A percentile compares a stretch with the other conserved stretches of the same genome.
Conservation (phyloP, 805 yeast species). For the Isabelozyma rhagii region DNA sequence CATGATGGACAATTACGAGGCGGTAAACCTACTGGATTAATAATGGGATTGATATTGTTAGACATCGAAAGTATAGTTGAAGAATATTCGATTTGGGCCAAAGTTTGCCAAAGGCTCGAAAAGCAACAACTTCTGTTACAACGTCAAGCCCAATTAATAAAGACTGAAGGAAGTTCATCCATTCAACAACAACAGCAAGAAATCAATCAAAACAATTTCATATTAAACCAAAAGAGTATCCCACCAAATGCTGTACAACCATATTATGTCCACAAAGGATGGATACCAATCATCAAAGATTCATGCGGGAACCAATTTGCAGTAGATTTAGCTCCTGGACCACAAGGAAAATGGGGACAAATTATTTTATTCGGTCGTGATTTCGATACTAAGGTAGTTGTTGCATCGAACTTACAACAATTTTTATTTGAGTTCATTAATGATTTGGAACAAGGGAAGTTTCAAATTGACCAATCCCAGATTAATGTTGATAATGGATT, state of each 20-base stretch:
- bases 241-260: slow-evolving; percentile 39
- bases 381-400: slow-evolving; percentile 40
- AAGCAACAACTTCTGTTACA: slow-evolving; percentile 30
- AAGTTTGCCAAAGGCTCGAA: slow-evolving; percentile 39
- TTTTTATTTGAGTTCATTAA: slow-evolving; percentile 34
- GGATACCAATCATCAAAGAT: slow-evolving; percentile 42
- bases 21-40: slow-evolving; percentile 43
- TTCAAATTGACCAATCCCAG: slow-evolving; percentile 34
- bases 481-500: slow-evolving; percentile 31
- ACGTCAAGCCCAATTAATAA: slow-evolving; percentile 21
- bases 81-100: slow-evolving; percentile 40
- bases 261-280: slow-evolving; percentile 32
- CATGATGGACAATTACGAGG: slow-evolving; percentile 47
- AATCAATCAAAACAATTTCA: slow-evolving; percentile 17
- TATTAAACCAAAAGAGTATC: slow-evolving; percentile 32
- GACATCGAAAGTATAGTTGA: slow-evolving; percentile 42
- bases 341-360: slow-evolving; percentile 40
- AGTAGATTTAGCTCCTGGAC: slow-evolving; percentile 39
- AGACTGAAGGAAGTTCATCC: slow-evolving; percentile 11
- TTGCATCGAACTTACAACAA: slow-evolving; percentile 37
- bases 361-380: slow-evolving; percentile 43
- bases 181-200: slow-evolving; percentile 10
- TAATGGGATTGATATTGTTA: slow-evolving; percentile 41
- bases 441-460: slow-evolving; percentile 43
- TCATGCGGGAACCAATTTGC: slow-evolving; percentile 43